phyloP scores from a whole-genome alignment of 148 eudicot genomes.

The Hydrangea macrophylla region DNA sequence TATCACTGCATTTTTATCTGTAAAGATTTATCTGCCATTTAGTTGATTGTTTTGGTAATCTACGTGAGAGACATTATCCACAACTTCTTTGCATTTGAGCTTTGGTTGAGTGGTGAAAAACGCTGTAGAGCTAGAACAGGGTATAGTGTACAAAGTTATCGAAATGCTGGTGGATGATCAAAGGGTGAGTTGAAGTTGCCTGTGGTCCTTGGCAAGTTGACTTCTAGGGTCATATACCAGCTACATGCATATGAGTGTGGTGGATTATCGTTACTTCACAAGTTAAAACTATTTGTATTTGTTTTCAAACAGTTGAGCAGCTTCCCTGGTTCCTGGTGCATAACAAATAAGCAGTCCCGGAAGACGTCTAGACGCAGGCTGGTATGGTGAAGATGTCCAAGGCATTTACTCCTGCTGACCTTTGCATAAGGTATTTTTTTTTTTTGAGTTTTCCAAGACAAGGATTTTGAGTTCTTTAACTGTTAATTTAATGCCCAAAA shows the following conservation, averaged over 20 bases:
- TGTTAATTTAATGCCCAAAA: too few relatives aligned
- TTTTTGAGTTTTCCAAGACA: too few relatives aligned
- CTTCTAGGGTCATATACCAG: too few relatives aligned
- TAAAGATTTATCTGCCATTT: neutral
- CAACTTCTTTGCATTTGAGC: neutral
- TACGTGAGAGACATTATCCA: too few relatives aligned
- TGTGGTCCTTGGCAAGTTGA: too few relatives aligned
- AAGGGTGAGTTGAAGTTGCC: too few relatives aligned
- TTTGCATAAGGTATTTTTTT: too few relatives aligned
- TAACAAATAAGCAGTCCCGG: conserved; percentile 57
- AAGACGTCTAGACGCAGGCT: conserved; percentile 42
- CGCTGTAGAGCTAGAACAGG: neutral
- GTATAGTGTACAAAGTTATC: too few relatives aligned
- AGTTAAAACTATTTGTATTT: neutral
- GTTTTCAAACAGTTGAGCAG: conserved; percentile 65
- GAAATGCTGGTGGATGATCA: too few relatives aligned
- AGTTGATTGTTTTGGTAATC: neutral
- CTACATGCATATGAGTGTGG: neutral
- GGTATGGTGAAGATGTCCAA: conserved; percentile 41
- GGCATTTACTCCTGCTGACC: neutral
- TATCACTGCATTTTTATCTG: neutral
- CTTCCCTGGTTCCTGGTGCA: conserved; percentile 74
- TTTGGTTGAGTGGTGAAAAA: neutral
- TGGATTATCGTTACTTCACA: neutral
- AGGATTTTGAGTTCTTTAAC: too few relatives aligned